These are phyloP conservation scores for Iberis amara DNA, from an alignment of 441 rosid species.

Conservation along the genomic window DNA sequence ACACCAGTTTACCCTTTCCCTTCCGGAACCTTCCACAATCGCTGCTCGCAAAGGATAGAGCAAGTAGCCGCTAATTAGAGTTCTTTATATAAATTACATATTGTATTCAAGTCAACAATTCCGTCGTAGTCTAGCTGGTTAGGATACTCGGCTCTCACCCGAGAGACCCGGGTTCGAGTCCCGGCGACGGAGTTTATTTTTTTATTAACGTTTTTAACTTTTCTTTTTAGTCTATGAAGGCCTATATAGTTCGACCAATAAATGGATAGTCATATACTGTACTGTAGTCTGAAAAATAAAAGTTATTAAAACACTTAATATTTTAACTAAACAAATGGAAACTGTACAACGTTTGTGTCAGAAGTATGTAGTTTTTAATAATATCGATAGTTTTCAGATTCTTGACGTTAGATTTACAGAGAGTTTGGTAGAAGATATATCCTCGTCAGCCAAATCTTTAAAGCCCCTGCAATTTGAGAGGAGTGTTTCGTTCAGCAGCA, in stretches of 20 bases:
- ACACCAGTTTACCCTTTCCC: slow-evolving; percentile 14
- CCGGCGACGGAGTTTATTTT: slow-evolving; percentile 61
- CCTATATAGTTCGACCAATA: too few relatives aligned
- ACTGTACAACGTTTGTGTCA: slow-evolving; percentile 20
- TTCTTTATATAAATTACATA: too few relatives aligned
- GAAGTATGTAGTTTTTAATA: slow-evolving; percentile 9
- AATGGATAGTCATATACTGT: too few relatives aligned
- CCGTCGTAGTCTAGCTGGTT: slow-evolving; percentile 96
- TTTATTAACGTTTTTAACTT: too few relatives aligned
- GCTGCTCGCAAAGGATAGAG: slow-evolving; percentile 28
- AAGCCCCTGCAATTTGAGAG: slow-evolving; percentile 11
- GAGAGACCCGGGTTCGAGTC: slow-evolving; percentile 89
- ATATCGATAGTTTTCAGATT: slow-evolving; percentile 3
- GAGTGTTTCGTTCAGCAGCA: neutral
- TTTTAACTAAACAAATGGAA: slow-evolving; percentile 9
- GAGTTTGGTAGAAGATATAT: slow-evolving; percentile 7
- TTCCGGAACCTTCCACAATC: slow-evolving; percentile 20
- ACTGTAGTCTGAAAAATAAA: neutral
- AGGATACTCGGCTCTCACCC: slow-evolving; percentile 99
- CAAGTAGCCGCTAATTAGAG: neutral
- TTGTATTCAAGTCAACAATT: neutral
- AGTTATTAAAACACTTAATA: slow-evolving; percentile 3
- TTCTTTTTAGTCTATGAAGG: neutral
- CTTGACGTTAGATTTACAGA: slow-evolving; percentile 28
- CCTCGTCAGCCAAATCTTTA: slow-evolving; percentile 14